These are phyloP conservation scores for Talaromyces sp. DNA, from an alignment of 2,329 filamentous ascomycete species.

Conservation along the genomic window DNA sequence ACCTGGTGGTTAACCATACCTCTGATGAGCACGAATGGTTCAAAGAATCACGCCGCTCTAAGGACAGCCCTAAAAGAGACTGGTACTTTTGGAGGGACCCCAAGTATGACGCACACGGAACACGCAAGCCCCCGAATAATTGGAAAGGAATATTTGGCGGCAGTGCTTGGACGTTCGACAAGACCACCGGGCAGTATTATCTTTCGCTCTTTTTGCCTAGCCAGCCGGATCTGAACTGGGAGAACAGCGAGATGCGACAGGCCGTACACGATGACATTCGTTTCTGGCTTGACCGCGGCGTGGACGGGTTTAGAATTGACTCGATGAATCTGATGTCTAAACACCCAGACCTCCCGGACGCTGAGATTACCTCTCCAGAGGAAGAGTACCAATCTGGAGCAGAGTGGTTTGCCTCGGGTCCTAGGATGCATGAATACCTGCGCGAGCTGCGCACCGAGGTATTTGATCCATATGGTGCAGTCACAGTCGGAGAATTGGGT, in stretches of 20 bases:
- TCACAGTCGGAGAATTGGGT: constrained; percentile 59
- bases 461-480: constrained; percentile 51
- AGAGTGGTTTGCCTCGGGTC: constrained; percentile 50
- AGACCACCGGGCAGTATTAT: constrained; percentile 68
- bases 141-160: constrained; percentile 59
- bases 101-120: neutral
- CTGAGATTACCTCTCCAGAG: constrained; percentile 25
- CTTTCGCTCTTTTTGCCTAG: constrained; percentile 68
- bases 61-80: constrained; percentile 55
- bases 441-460: constrained; percentile 43
- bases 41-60: constrained; percentile 54
- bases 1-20: constrained; percentile 43
- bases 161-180: constrained; percentile 54
- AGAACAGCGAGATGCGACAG: constrained; percentile 59
- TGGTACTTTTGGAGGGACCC: constrained; percentile 52
- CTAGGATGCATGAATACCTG: constrained; percentile 54
- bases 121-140: constrained; percentile 65
- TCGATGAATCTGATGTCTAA: constrained; percentile 70
- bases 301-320: constrained; percentile 68
- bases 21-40: constrained; percentile 57
- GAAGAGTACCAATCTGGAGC: constrained; percentile 28
- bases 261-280: constrained; percentile 68
- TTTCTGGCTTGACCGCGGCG: constrained; percentile 72
- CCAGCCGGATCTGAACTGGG: constrained; percentile 81
- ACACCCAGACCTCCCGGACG: constrained; percentile 48